These are phyloP conservation scores for Petasospora fabianii DNA, from an alignment of 1,139 yeast species.

Conservation along the genomic window DNA sequence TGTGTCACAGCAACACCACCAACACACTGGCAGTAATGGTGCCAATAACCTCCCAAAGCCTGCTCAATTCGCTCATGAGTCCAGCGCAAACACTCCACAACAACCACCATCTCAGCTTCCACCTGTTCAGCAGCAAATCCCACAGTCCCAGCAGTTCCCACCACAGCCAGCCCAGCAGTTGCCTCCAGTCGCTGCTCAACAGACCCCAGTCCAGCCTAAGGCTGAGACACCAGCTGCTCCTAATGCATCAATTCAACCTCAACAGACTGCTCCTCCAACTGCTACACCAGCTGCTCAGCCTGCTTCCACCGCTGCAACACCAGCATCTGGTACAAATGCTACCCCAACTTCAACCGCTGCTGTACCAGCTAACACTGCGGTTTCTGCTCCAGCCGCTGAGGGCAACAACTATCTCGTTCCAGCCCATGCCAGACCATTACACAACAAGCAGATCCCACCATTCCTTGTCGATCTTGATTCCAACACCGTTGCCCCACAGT, in stretches of 20 bases:
- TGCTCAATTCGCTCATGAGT: constrained; percentile 17
- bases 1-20: constrained; percentile 26
- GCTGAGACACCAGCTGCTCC: constrained; percentile 24
- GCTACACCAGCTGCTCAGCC: constrained; percentile 13
- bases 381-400: constrained; percentile 13
- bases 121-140: constrained; percentile 25
- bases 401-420: constrained; percentile 34
- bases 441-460: constrained; percentile 75
- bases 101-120: constrained; percentile 30
- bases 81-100: constrained; percentile 23
- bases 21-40: constrained; percentile 18
- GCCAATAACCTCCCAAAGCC: constrained; percentile 24
- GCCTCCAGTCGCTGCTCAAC: constrained; percentile 27
- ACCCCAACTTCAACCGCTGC: constrained; percentile 18
- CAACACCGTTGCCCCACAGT: constrained; percentile 68
- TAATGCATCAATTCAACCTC: constrained; percentile 25
- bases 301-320: constrained; percentile 2
- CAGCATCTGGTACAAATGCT: constrained; percentile 17
- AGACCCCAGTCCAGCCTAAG: constrained; percentile 7
- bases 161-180: constrained; percentile 16
- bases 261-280: constrained; percentile 22
- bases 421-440: constrained; percentile 45
- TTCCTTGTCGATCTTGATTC: constrained; percentile 82
- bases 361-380: too few relatives aligned
- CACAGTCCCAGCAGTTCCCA: constrained; percentile 16